Evolutionary conservation across 192 early-diverging fungal species (phyloP), one percentile per base, ranked within the genome.

Genomic region (Neocallimastix lanati): DNA sequence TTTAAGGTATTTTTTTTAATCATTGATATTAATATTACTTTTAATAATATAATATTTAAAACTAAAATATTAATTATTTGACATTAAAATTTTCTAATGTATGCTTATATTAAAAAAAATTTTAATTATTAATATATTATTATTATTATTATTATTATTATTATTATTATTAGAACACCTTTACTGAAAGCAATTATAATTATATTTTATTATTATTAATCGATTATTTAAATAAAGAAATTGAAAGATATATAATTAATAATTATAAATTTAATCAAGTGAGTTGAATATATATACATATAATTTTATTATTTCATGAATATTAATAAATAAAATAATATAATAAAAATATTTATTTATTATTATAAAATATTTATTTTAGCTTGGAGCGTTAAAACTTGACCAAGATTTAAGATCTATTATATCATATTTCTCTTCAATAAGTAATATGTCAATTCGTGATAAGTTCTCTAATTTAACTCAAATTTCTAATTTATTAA

Each of bases 361-460:
- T 50, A 78, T n/a, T n/a, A n/a, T n/a, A n/a, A n/a, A n/a, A n/a
- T 28, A 28, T 79, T 28, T 15, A 35, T 28, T 81, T 0, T 81
- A 92, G 84, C 90, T 96, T 58, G 98, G 98, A 0, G 95, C 93
- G 6, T 87, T 98, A 33, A 89, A 93, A 77, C 96, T 98, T 82
- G 98, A 99, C 78, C 94, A 94, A 83, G 96, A 99, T 82, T 82
- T 98, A 14, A 88, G 97, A 1, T 84, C 88, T 15, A 84, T 96
- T 13, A 90, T 85, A 38, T 87, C 89, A 33, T 91, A 91, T 79
- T 79, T 95, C n/a, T 86, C 91, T 29, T 80, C 81, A 12, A 83
- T 90, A 79, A 87, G 93, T 0, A 85, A 86, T 5, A 88, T 86
- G 83, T 81, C 89, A 13, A 83, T 92, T 28, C 85, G 96, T 35